Percentiles rank a stretch among this genome's conserved stretches.
phyloP scores from a whole-genome alignment of 129 eudicot species.

The Oenanthe sinensis region DNA sequence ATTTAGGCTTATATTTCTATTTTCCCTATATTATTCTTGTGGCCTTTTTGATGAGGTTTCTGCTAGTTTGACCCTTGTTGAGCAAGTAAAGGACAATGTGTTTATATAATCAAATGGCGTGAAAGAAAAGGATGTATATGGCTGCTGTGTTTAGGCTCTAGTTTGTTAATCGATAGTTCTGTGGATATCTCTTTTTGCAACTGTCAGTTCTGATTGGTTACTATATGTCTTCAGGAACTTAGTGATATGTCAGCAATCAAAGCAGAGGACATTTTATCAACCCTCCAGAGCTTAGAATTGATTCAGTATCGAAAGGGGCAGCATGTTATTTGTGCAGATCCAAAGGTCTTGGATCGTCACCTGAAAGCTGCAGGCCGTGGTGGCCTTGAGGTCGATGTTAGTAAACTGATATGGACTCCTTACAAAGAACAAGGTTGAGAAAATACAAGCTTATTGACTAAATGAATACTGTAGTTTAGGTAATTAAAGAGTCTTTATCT shows the following conservation, averaged over 20 bases:
- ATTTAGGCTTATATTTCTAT: neutral
- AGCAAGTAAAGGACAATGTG: neutral
- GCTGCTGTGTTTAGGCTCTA: neutral
- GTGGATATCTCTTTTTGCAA: neutral
- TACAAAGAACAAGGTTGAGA: constrained; percentile 77
- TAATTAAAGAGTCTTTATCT: neutral
- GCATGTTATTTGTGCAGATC: constrained; percentile 94
- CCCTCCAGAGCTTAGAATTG: constrained; percentile 80
- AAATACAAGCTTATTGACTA: neutral
- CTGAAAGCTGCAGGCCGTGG: constrained; percentile 94
- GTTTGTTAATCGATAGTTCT: neutral
- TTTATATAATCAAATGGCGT: neutral
- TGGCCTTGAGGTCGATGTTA: constrained; percentile 84
- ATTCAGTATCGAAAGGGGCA: constrained; percentile 95
- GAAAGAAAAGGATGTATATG: neutral
- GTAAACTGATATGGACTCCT: constrained; percentile 97
- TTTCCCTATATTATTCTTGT: neutral
- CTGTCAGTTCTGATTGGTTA: neutral
- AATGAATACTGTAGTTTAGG: neutral
- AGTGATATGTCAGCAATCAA: constrained; percentile 99
- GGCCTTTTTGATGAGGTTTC: neutral
- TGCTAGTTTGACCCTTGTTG: neutral
- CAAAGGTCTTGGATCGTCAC: constrained; percentile 89
- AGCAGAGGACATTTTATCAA: constrained; percentile 77
- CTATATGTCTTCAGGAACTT: constrained; percentile 52